A percentile compares a stretch with the other conserved stretches of the same genome.
Conservation (phyloP, 2,329 filamentous ascomycete species). For the Colletotrichum sp. region DNA sequence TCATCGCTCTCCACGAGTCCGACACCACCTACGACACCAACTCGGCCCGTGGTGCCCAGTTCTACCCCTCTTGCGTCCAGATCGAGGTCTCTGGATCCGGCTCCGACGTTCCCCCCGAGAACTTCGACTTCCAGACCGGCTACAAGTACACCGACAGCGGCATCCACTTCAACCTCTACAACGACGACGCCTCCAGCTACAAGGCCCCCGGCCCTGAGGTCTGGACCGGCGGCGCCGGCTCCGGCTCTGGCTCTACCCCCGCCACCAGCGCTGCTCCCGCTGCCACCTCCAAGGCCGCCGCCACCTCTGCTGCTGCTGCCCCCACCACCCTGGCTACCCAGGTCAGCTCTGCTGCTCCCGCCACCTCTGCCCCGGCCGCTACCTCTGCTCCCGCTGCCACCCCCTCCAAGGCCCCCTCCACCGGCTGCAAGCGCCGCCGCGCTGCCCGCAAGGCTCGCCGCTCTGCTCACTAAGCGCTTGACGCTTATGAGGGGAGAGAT, state of each 20-base stretch:
- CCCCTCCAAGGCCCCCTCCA: slow-evolving; percentile 6
- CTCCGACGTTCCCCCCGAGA: slow-evolving; percentile 46
- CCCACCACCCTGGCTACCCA: not conserved
- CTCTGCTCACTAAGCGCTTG: slow-evolving; percentile 14
- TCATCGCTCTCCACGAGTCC: slow-evolving; percentile 57
- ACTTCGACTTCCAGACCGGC: slow-evolving; percentile 53
- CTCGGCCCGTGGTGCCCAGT: slow-evolving; percentile 50
- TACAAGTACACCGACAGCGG: slow-evolving; percentile 64
- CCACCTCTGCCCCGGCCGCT: not conserved
- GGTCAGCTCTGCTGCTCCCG: slow-evolving; percentile 1
- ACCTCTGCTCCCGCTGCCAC: slow-evolving; percentile 24
- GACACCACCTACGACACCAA: slow-evolving; percentile 33
- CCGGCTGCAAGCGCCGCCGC: slow-evolving; percentile 18
- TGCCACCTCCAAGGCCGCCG: not conserved
- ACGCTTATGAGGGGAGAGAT: not conserved
- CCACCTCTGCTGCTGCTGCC: not conserved
- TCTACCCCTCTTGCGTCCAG: slow-evolving; percentile 65
- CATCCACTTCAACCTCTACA: slow-evolving; percentile 66
- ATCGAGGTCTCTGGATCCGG: slow-evolving; percentile 62
- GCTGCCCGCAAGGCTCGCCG: slow-evolving; percentile 18
- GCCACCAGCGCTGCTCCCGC: slow-evolving; percentile 1
- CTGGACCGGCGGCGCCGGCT: slow-evolving; percentile 29
- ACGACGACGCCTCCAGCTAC: slow-evolving; percentile 29
- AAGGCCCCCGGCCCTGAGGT: slow-evolving; percentile 38
- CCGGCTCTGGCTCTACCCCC: slow-evolving; percentile 5